Evolutionary conservation across 1,139 yeast genomes (phyloP), one percentile per base, ranked within the genome.

Genomic region (Protomyces inouyei): DNA sequence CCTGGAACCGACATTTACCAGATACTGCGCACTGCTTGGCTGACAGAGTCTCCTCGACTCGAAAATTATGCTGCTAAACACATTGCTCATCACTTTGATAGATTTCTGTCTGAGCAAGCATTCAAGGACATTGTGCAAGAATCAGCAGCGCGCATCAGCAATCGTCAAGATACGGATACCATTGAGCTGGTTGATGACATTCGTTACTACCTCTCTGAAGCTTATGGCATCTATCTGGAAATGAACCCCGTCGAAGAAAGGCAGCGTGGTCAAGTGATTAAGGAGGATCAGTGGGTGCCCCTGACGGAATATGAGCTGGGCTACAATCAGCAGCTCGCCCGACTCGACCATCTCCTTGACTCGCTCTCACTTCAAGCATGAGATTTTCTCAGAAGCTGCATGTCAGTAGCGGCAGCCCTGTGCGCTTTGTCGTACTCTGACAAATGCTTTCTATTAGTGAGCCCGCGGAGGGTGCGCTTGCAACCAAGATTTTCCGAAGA

Each of bases 151-250:
- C 77, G 90, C 70, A 86, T 88, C 65, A 72, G 79, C 25, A 76
- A 75, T 18, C 80, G 95, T 72, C 85, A 88, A 70, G 88, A 83
- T 66, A 85, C 88, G 0, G 95, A 88, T 74, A 86, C 95, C 0
- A 86, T 88, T 72, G 95, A 88, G 71, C 76, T 88, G 69, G 77
- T 88, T 51, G 95, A 88, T 75, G 95, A 88, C 75, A 85, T 88
- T 10, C 77, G 92, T 67, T 88, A 81, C 73, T 86, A 85, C 69
- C 73, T 88, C 64, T 75, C 80, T 2, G 80, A 81, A 71, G 83
- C 82, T 68, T 81, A 81, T 65, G 74, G 73, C 8, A 72, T 76
- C 35, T 72, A 72, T 64, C 78, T 76, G 43, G 77, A 75, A 38
- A 67, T 65, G 56, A 59, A 59, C 18, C 63, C 63, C 4, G 40